These are phyloP conservation scores for Fistulina hepatica DNA, from an alignment of 1,284 basidiomycete species.

Conservation along the genomic window DNA sequence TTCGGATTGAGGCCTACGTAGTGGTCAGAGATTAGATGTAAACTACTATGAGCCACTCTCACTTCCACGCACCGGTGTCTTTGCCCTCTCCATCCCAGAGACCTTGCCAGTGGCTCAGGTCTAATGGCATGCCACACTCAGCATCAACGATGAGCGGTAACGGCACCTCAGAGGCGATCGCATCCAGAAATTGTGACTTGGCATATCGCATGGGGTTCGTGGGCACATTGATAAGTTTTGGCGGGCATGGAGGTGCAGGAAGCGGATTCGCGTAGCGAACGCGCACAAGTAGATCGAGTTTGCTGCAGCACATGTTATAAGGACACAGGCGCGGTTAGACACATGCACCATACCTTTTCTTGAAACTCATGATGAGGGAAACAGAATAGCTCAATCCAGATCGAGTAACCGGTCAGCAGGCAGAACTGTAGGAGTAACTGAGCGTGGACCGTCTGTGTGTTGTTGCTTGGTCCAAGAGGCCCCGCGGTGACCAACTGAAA, in stretches of 20 bases:
- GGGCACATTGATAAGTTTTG: conserved; percentile 81
- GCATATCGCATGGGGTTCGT: conserved; percentile 82
- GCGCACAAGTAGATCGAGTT: conserved; percentile 81
- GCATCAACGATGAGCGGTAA: conserved; percentile 91
- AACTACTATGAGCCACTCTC: conserved; percentile 1
- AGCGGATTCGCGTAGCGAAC: conserved; percentile 90
- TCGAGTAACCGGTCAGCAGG: not conserved
- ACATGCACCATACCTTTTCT: conserved; percentile 15
- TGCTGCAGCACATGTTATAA: conserved; percentile 27
- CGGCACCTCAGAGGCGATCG: conserved; percentile 68
- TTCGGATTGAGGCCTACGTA: conserved; percentile 57
- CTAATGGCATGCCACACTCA: conserved; percentile 89
- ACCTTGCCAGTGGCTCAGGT: conserved; percentile 72
- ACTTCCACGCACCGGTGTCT: conserved; percentile 5
- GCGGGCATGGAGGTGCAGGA: conserved; percentile 89
- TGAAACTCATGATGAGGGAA: conserved; percentile 15
- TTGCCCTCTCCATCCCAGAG: conserved; percentile 72
- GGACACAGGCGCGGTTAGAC: not conserved
- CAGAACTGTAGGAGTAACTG: not conserved
- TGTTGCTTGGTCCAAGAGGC: not conserved
- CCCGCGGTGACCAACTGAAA: too few relatives aligned
- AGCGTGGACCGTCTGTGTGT: not conserved
- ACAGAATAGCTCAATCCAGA: not conserved
- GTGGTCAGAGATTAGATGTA: conserved; percentile 7
- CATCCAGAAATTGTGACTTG: conserved; percentile 71